These are phyloP conservation scores for Tilletia horrida DNA, from an alignment of 1,284 basidiomycete species.

Conservation along the genomic window DNA sequence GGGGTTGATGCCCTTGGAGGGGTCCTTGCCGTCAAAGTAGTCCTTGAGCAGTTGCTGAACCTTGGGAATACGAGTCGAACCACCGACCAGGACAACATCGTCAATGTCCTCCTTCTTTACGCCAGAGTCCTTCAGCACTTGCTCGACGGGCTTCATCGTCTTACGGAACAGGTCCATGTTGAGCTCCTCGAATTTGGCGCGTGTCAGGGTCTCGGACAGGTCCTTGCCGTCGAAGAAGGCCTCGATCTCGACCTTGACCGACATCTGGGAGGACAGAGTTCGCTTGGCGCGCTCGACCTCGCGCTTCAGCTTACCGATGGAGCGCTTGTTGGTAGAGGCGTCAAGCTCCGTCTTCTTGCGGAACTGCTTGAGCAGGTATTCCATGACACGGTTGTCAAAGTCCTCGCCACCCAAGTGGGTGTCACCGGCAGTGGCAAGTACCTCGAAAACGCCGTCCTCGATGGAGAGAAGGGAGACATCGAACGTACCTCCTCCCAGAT, in stretches of 20 bases:
- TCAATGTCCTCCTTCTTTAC: slow-evolving; percentile 96
- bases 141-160: slow-evolving; percentile 99
- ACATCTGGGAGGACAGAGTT: slow-evolving; percentile 78
- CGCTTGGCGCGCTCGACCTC: slow-evolving; percentile 99
- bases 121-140: slow-evolving; percentile 94
- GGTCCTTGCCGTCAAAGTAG: slow-evolving; percentile 83
- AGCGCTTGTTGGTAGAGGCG: slow-evolving; percentile 78
- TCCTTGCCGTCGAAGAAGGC: slow-evolving; percentile 91
- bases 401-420: slow-evolving; percentile 99
- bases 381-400: slow-evolving; percentile 76
- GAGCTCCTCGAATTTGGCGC: slow-evolving; percentile 97
- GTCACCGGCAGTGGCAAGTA: slow-evolving; percentile 95
- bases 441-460: slow-evolving; percentile 92
- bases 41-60: slow-evolving; percentile 94
- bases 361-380: slow-evolving; percentile 55
- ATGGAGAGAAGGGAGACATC: slow-evolving; percentile 97
- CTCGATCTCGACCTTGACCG: slow-evolving; percentile 71
- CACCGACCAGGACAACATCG: slow-evolving; percentile 85
- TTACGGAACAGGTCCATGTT: slow-evolving; percentile 98
- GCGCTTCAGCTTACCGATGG: slow-evolving; percentile 93
- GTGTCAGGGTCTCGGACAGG: slow-evolving; percentile 91
- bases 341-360: slow-evolving; percentile 60
- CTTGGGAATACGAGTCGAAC: slow-evolving; percentile 97
- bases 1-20: slow-evolving; percentile 88
- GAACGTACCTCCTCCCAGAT: slow-evolving; percentile 97